These are phyloP conservation scores for Stagonosporopsis cucurbitacearum DNA, from an alignment of 2,329 filamentous ascomycete genomes.

Conservation along the genomic window DNA sequence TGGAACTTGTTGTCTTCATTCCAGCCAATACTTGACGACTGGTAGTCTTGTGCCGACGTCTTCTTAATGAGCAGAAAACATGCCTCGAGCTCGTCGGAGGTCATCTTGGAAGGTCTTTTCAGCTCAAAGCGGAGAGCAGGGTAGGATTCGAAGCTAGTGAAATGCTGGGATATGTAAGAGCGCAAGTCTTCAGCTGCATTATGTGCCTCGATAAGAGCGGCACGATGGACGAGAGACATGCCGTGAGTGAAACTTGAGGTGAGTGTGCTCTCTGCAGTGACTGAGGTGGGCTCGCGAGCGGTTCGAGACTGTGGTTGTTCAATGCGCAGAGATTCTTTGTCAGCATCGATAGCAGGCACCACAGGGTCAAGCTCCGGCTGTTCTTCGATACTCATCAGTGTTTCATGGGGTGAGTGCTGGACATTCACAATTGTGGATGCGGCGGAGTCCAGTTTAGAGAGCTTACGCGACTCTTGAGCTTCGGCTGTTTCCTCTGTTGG, in stretches of 20 bases:
- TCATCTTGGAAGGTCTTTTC: slow-evolving; percentile 39
- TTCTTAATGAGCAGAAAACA: slow-evolving; percentile 65
- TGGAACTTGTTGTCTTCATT: slow-evolving; percentile 63
- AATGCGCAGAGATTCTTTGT: neutral
- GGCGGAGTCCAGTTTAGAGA: slow-evolving; percentile 6
- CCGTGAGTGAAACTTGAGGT: neutral
- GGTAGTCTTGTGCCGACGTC: slow-evolving; percentile 71
- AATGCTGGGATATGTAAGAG: slow-evolving; percentile 6
- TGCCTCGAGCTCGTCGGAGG: slow-evolving; percentile 51
- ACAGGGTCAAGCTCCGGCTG: neutral
- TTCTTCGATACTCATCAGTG: neutral
- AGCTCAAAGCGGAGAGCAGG: slow-evolving; percentile 26
- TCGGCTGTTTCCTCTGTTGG: neutral
- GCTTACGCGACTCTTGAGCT: slow-evolving; percentile 4
- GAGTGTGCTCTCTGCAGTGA: neutral
- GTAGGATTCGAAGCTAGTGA: neutral
- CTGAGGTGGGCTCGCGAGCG: neutral
- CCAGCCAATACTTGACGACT: slow-evolving; percentile 68
- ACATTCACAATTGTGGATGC: slow-evolving; percentile 1
- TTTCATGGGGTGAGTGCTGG: neutral
- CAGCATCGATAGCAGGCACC: neutral
- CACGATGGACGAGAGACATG: slow-evolving; percentile 4
- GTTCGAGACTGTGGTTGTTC: neutral
- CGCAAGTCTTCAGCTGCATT: slow-evolving; percentile 1
- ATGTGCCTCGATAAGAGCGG: slow-evolving; percentile 2